These are phyloP conservation scores for Talaromyces stipitatus DNA, from an alignment of 495 filamentous ascomycete species.

Conservation along the genomic window DNA sequence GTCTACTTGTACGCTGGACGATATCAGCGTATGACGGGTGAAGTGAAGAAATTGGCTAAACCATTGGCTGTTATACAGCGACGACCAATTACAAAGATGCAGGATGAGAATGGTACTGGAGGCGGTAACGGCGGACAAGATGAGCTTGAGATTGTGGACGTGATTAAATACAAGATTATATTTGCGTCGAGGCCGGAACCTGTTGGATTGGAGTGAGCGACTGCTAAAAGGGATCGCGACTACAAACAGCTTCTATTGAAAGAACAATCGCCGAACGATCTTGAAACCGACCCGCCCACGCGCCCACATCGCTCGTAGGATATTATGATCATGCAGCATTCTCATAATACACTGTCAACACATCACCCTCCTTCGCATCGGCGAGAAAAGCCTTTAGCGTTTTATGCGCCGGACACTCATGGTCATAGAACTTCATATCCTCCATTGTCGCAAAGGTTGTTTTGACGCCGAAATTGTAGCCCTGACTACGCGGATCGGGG, in stretches of 20 bases:
- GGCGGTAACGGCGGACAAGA: slow-evolving; percentile 25
- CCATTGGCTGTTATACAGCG: slow-evolving; percentile 71
- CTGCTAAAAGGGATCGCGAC: too few species aligned
- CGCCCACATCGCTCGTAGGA: too few species aligned
- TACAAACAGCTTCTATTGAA: too few species aligned
- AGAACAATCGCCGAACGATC: too few species aligned
- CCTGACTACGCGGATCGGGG: slow-evolving; percentile 50
- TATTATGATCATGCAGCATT: slow-evolving; percentile 12
- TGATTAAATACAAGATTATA: slow-evolving; percentile 81
- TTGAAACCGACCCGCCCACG: too few species aligned
- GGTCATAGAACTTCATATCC: slow-evolving; percentile 67
- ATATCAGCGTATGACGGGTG: slow-evolving; percentile 84
- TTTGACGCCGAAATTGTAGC: slow-evolving; percentile 54
- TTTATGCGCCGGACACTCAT: slow-evolving; percentile 52
- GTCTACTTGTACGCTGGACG: slow-evolving; percentile 82
- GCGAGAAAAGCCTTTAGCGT: slow-evolving; percentile 43
- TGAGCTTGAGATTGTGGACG: slow-evolving; percentile 69
- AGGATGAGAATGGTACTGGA: slow-evolving; percentile 4
- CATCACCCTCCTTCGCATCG: slow-evolving; percentile 25
- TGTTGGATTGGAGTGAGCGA: slow-evolving; percentile 36
- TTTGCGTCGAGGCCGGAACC: slow-evolving; percentile 87
- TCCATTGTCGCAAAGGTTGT: slow-evolving; percentile 53
- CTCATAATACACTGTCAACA: slow-evolving; percentile 45
- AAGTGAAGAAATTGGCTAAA: slow-evolving; percentile 75
- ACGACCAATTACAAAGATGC: slow-evolving; percentile 24